These are phyloP conservation scores for Gnomoniopsis smithogilvyi DNA, from an alignment of 2,329 filamentous ascomycete genomes.

Conservation along the genomic window DNA sequence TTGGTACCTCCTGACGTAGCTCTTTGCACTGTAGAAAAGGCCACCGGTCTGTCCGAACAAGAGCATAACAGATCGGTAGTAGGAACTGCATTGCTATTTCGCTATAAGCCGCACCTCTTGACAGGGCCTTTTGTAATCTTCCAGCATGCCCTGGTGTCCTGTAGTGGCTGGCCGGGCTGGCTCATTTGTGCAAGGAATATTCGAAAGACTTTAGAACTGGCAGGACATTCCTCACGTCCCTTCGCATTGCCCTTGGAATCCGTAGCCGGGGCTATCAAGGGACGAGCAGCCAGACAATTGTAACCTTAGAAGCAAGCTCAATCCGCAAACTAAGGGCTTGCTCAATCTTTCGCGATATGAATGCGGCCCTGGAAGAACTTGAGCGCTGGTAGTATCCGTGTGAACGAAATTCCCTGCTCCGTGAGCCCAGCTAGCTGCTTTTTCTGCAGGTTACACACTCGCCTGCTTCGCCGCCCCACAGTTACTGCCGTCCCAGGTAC, in stretches of 20 bases:
- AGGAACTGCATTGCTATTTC: too few species aligned
- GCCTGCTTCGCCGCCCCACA: slow-evolving; percentile 21
- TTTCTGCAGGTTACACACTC: slow-evolving; percentile 17
- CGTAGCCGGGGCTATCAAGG: slow-evolving; percentile 10
- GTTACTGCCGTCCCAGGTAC: slow-evolving; percentile 5
- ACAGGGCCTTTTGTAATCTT: neutral
- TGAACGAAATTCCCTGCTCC: neutral
- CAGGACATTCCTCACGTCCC: slow-evolving; percentile 12
- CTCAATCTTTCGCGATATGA: neutral
- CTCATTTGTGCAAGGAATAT: slow-evolving; percentile 13
- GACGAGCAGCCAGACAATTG: slow-evolving; percentile 9
- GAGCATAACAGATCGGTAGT: too few species aligned
- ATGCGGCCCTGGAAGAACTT: neutral
- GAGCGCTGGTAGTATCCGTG: neutral
- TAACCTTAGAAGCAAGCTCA: neutral
- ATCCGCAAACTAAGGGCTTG: neutral
- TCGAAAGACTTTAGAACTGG: neutral
- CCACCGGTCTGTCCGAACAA: too few species aligned
- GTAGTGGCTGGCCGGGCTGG: slow-evolving; percentile 9
- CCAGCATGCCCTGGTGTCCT: neutral
- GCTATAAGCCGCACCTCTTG: too few species aligned
- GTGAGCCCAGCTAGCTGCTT: slow-evolving; percentile 6
- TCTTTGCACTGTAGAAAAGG: too few species aligned
- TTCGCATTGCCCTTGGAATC: slow-evolving; percentile 3
- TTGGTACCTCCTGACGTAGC: neutral